Percentiles rank a stretch among this genome's conserved stretches.
phyloP scores from a whole-genome alignment of 306 rosid species.

The Vigna unguiculata region DNA sequence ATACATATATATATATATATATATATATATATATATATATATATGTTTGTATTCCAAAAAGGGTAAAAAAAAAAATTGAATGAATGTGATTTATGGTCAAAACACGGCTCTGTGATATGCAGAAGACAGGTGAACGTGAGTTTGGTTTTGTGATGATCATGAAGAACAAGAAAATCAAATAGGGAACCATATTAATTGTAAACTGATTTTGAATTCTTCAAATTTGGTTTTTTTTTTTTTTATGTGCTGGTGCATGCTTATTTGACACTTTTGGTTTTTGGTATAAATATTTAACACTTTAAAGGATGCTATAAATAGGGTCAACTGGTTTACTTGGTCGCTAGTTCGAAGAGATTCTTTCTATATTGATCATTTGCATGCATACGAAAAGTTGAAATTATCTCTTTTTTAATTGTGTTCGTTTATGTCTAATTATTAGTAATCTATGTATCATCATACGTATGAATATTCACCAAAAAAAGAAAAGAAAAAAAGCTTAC shows the following conservation, averaged over 20 bases:
- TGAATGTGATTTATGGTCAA: conserved; percentile 38
- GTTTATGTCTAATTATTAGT: background rate
- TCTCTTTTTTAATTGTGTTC: background rate
- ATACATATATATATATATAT: no score
- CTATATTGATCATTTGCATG: background rate
- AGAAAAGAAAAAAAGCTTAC: no score
- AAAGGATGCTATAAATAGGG: conserved; percentile 19
- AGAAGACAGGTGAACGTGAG: conserved; percentile 10
- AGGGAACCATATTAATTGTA: conserved; percentile 31
- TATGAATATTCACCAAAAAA: background rate
- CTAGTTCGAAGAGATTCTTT: background rate
- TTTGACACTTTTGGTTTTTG: background rate
- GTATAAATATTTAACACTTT: background rate
- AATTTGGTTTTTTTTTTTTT: conserved; percentile 29
- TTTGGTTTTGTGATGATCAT: conserved; percentile 22
- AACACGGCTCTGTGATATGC: conserved; percentile 39
- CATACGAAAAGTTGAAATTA: background rate
- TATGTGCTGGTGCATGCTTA: background rate
- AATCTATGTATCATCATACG: background rate
- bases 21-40: background rate
- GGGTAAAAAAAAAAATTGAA: conserved; percentile 15
- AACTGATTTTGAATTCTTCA: conserved; percentile 44
- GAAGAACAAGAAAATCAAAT: conserved; percentile 16
- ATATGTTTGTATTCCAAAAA: background rate
- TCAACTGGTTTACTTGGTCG: conserved; percentile 49